Evolutionary conservation across 2,329 filamentous ascomycete species (phyloP).

Genomic region (Incumbomyces delicatus): DNA sequence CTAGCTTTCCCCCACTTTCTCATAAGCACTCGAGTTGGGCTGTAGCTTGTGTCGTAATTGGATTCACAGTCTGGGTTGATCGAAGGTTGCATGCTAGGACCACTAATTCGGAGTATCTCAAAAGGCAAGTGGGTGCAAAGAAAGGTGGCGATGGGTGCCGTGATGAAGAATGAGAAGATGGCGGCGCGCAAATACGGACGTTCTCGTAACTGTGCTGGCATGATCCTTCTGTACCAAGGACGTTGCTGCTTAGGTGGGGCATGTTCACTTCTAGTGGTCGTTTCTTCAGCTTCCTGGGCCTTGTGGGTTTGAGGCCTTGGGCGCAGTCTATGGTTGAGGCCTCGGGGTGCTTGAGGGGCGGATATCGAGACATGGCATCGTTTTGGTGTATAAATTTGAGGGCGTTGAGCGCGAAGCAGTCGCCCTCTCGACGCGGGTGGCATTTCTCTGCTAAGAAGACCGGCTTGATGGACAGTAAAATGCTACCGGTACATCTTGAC

Average conservation of each 20-base stretch:
- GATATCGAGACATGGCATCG: too few species aligned
- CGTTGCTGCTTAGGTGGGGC: background rate
- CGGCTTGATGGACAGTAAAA: too few species aligned
- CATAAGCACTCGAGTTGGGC: conserved; percentile 32
- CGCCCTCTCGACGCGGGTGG: too few species aligned
- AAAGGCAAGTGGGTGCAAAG: conserved; percentile 27
- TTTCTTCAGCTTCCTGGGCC: background rate
- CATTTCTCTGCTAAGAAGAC: too few species aligned
- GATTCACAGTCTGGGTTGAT: conserved; percentile 58
- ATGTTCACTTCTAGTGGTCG: background rate
- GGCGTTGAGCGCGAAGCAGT: too few species aligned
- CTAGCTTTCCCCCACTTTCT: conserved; percentile 25
- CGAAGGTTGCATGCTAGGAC: conserved; percentile 65
- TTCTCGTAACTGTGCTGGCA: background rate
- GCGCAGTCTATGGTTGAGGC: too few species aligned
- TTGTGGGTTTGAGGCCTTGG: background rate
- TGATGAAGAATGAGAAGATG: conserved; percentile 2
- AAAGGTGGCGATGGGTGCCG: conserved; percentile 1
- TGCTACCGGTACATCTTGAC: too few species aligned
- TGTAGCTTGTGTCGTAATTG: conserved; percentile 34
- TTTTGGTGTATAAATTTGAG: too few species aligned
- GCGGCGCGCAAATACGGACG: conserved; percentile 1
- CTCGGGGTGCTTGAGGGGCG: too few species aligned
- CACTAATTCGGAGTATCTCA: conserved; percentile 34
- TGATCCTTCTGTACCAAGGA: background rate